Conservation (phyloP, 1,284 basidiomycete species). For the Prillingera fragicola region DNA sequence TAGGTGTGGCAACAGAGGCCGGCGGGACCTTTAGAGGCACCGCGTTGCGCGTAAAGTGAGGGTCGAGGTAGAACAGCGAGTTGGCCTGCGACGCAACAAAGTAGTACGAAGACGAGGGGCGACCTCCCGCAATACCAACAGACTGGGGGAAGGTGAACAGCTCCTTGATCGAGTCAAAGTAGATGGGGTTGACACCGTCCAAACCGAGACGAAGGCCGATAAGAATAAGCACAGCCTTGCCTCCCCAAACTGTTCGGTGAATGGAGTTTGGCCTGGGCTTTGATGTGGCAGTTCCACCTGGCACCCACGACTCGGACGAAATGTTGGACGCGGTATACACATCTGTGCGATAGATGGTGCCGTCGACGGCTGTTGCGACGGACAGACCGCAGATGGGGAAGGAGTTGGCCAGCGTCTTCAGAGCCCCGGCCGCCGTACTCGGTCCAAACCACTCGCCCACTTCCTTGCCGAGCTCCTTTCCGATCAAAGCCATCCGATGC, state of each 20-base stretch:
- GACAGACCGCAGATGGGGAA: constrained; percentile 77
- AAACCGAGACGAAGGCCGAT: constrained; percentile 82
- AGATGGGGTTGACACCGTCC: constrained; percentile 89
- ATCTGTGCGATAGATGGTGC: constrained; percentile 76
- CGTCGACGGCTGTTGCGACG: constrained; percentile 76
- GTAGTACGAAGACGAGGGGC: constrained; percentile 93
- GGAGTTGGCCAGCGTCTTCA: constrained; percentile 75
- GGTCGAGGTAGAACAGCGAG: constrained; percentile 91
- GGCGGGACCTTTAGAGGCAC: constrained; percentile 67
- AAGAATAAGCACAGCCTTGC: constrained; percentile 76
- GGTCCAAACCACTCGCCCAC: constrained; percentile 98
- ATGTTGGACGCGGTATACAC: constrained; percentile 72
- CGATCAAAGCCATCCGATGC: constrained; percentile 90
- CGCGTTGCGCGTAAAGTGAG: constrained; percentile 79
- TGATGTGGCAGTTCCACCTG: neutral
- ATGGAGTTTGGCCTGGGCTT: constrained; percentile 10
- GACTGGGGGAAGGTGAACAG: constrained; percentile 91
- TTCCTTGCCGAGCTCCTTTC: constrained; percentile 89
- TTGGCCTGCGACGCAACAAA: constrained; percentile 90
- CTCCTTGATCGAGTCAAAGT: constrained; percentile 86
- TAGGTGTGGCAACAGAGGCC: constrained; percentile 7
- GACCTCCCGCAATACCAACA: constrained; percentile 90
- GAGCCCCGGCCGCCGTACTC: constrained; percentile 89
- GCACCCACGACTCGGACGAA: constrained; percentile 33
- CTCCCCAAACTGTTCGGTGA: constrained; percentile 59